A percentile compares a stretch with the other conserved stretches of the same genome.
Evolutionary conservation across 305 asterid genomes (phyloP).

Genomic region (Solanum hybrid): DNA sequence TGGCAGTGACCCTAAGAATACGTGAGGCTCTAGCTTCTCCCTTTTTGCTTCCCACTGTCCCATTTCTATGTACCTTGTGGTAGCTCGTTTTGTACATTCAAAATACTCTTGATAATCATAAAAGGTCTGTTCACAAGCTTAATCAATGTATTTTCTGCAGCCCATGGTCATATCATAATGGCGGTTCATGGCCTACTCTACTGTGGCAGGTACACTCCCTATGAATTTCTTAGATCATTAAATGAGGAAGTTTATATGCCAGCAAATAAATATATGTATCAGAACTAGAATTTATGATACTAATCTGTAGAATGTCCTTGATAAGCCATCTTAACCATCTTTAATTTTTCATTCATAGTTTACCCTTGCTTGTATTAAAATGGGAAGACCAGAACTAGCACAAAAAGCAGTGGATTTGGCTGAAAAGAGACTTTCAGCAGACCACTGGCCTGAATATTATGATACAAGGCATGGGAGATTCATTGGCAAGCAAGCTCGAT

Average conservation of each 20-base stretch:
- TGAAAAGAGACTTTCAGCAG: constrained; percentile 53
- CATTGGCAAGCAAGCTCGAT: constrained; percentile 60
- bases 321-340: not conserved
- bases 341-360: constrained; percentile 34
- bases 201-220: constrained; percentile 72
- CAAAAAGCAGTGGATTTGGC: constrained; percentile 53
- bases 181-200: constrained; percentile 90
- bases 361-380: constrained; percentile 75
- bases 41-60: not conserved
- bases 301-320: not conserved
- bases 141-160: constrained; percentile 25
- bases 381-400: constrained; percentile 58
- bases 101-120: not conserved
- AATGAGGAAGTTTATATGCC: not conserved
- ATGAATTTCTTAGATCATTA: not conserved
- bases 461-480: constrained; percentile 60
- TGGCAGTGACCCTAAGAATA: constrained; percentile 88
- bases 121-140: not conserved
- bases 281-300: not conserved
- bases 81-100: not conserved
- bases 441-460: constrained; percentile 78
- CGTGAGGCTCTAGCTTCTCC: constrained; percentile 32
- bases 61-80: not conserved
- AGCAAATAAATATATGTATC: not conserved
- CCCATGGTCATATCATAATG: constrained; percentile 90